Evolutionary conservation across 2,329 filamentous ascomycete species (phyloP), one percentile per base, ranked within the genome.

Genomic region (Dothiorella sarmentorum): DNA sequence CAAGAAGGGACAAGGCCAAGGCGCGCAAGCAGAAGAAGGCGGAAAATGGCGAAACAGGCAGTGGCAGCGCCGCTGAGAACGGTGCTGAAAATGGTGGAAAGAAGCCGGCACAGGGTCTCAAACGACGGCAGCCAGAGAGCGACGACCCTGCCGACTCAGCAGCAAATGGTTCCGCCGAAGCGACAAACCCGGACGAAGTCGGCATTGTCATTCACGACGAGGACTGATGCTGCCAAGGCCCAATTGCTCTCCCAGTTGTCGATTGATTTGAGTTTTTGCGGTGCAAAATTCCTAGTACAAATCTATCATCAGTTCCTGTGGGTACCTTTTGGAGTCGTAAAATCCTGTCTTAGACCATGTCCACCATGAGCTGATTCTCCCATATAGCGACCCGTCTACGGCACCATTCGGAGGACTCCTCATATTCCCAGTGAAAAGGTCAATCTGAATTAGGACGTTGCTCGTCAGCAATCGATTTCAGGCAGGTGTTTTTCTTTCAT

Each of bases 171-270:
- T 67, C 68, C 18, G 70, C 67, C 1, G 67, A 72, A 33, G 69
- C 68, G 38, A 68, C 67, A 56, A 67, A 67, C 51, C 62, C 64
- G 1, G 80, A 85, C 61, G 80, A 81, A 62, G 75, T 76, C 44
- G 90, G 90, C 2, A 79, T 95, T 17, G 83, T 91, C 63, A 92
- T 95, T 64, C 88, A 92, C 69, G 90, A 94, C 62, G 88, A 91
- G 33, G 49, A 53, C 35, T 53, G 49, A 53, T 24, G 35, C 17
- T 27, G 33, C 24, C n/a, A 11, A 10, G n/a, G 22, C 15, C 15
- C 33, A 26, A 15, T 27, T 17, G 10, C 35, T 20, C 24, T n/a
- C 20, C 35, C 22, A 13, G 18, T 15, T 18, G 22, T 22, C 13
- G 9, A 20, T 24, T 26, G 6, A n/a, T 18, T 15, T 7, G 15